Percentiles rank a stretch among this genome's conserved stretches.
Evolutionary conservation across 768 basidiomycete species (phyloP).

Genomic region (Phylloporus rhodoxanthus): DNA sequence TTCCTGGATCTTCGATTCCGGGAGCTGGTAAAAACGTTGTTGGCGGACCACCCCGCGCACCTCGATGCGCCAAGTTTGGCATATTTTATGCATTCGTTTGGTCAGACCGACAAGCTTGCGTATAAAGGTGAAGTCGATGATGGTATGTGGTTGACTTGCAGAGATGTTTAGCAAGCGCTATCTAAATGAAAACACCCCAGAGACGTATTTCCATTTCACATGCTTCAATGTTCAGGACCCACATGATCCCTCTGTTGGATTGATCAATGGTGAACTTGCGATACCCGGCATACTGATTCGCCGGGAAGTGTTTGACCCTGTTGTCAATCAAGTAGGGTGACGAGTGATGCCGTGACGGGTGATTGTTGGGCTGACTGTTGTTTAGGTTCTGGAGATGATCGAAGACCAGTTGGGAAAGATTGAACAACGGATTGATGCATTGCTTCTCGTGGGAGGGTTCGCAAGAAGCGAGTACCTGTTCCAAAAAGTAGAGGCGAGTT

Average conservation of each 20-base stretch:
- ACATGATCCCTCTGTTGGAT: constrained; percentile 71
- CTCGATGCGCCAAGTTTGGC: constrained; percentile 76
- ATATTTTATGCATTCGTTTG: constrained; percentile 86
- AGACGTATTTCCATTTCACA: constrained; percentile 81
- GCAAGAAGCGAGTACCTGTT: constrained; percentile 82
- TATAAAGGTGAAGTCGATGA: constrained; percentile 73
- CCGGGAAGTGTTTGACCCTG: constrained; percentile 82
- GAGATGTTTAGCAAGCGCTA: background rate
- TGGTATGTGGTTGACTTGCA: constrained; percentile 35
- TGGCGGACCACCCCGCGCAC: constrained; percentile 81
- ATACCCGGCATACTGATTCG: constrained; percentile 78
- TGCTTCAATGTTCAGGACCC: constrained; percentile 86
- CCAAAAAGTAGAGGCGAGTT: constrained; percentile 64
- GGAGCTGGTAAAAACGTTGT: constrained; percentile 69
- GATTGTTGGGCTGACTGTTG: constrained; percentile 6
- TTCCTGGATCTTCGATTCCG: constrained; percentile 85
- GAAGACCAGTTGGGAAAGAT: constrained; percentile 67
- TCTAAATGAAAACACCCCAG: constrained; percentile 34
- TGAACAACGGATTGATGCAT: constrained; percentile 70
- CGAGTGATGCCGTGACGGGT: constrained; percentile 4
- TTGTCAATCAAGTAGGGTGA: constrained; percentile 62
- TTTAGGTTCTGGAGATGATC: constrained; percentile 69
- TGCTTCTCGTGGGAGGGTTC: constrained; percentile 88
- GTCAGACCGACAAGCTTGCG: constrained; percentile 80
- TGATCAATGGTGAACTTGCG: constrained; percentile 76